Evolutionary conservation across 2,329 filamentous ascomycete genomes (phyloP).

Genomic region (Teratosphaeria gauchensis): DNA sequence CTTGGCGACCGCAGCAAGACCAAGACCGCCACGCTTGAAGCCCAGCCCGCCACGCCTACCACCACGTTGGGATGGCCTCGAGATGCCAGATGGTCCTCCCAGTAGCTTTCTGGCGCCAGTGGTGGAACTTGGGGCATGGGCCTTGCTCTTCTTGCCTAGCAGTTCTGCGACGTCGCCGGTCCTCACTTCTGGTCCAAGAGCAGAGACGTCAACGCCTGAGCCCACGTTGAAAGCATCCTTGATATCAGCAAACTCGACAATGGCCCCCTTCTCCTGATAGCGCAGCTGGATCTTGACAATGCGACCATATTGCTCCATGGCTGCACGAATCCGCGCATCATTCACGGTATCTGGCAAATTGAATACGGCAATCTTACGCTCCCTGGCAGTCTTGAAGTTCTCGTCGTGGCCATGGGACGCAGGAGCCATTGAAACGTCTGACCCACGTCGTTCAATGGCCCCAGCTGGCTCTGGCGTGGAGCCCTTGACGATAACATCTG

Average conservation of each 20-base stretch:
- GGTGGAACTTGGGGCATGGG: slow-evolving; percentile 18
- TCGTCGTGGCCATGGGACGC: slow-evolving; percentile 10
- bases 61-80: slow-evolving; percentile 38
- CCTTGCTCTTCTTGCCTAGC: slow-evolving; percentile 34
- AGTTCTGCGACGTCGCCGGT: slow-evolving; percentile 45
- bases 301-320: slow-evolving; percentile 61
- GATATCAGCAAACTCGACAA: slow-evolving; percentile 68
- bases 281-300: slow-evolving; percentile 70
- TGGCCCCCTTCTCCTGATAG: slow-evolving; percentile 73
- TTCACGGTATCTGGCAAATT: slow-evolving; percentile 89
- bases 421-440: slow-evolving; percentile 21
- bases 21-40: slow-evolving; percentile 33
- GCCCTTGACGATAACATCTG: slow-evolving; percentile 22
- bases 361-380: slow-evolving; percentile 70
- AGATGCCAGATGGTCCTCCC: slow-evolving; percentile 14
- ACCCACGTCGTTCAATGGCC: slow-evolving; percentile 16
- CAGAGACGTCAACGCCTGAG: slow-evolving; percentile 33
- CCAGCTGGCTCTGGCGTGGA: slow-evolving; percentile 16
- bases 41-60: slow-evolving; percentile 40
- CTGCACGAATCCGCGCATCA: slow-evolving; percentile 65
- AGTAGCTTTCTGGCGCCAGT: slow-evolving; percentile 9
- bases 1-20: slow-evolving; percentile 16
- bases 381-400: slow-evolving; percentile 25
- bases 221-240: slow-evolving; percentile 62
- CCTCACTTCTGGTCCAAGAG: slow-evolving; percentile 29